Base-by-base conservation (phyloP, 257 asterid species). In the Linaria vulgaris region DNA sequence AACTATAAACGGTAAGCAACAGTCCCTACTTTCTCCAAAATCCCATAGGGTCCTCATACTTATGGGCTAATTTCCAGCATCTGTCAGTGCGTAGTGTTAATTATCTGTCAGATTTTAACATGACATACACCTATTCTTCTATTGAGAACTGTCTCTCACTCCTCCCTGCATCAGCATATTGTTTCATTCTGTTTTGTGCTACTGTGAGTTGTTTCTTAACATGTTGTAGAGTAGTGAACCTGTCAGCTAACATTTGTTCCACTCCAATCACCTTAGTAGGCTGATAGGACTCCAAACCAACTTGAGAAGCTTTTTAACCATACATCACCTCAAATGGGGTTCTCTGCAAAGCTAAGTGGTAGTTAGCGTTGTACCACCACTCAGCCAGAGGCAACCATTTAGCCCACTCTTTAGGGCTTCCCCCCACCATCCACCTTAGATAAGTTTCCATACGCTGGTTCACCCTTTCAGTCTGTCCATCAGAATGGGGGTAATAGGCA, bases 91-190 rank as follows among this genome's bases (percentile, higher is more conserved):
- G 1, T 0, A 31, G 5, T 1, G 27, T 13, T 0, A 6, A 5
- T 1, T 16, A 30, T 21, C 46, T 17, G 6, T 34, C 50, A 24
- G 54, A 61, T 3, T 41, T 38, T 0, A 50, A 24, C 38, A 57
- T 64, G 1, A 64, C 9, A 11, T 3, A 71, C 0, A 71, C 71
- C 57, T 27, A 64, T 17, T 71, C 67, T 1, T 71, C 76, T 1
- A 25, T 21, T 2, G 0, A 14, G 22, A 71, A 48, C 2, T n/a
- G 1, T 8, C 37, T 38, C 1, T 13, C 14, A n/a, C 13, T 22
- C n/a, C 0, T 31, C 0, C 6, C 57, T 41, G 12, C 38, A 20
- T 1, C 57, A 71, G 1, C 1, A 9, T 0, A 7, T 1, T 8
- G 64, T 47, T 67, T 57, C 64, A 1, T 57, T 37, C 0, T 8